These are phyloP conservation scores for Rhododendron mucronatum DNA, from an alignment of 148 eudicot species.

Conservation along the genomic window DNA sequence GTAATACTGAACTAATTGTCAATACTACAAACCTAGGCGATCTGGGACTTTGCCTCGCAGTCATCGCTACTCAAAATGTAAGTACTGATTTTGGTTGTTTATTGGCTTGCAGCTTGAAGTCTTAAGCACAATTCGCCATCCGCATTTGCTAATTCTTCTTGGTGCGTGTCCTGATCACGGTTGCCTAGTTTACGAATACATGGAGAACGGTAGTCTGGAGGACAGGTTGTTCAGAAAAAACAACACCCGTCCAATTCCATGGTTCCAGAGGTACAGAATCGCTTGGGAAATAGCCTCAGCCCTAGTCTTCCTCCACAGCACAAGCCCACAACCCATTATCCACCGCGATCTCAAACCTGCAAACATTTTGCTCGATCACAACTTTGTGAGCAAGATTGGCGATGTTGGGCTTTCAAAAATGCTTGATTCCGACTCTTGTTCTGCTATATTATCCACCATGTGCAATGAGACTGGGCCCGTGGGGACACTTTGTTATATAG, in stretches of 20 bases:
- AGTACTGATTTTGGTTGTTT: not conserved
- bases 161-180: constrained; percentile 75
- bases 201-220: constrained; percentile 83
- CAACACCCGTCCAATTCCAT: constrained; percentile 59
- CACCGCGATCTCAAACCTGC: constrained; percentile 84
- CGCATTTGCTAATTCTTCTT: constrained; percentile 71
- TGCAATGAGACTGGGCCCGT: constrained; percentile 68
- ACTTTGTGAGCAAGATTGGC: constrained; percentile 86
- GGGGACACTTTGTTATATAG: constrained; percentile 84
- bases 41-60: not conserved
- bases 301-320: constrained; percentile 73
- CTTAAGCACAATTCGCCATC: constrained; percentile 74
- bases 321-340: constrained; percentile 64
- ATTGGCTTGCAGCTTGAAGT: constrained; percentile 57
- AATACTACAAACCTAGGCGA: not conserved
- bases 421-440: constrained; percentile 36
- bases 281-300: constrained; percentile 91
- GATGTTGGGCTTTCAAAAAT: constrained; percentile 79
- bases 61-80: not conserved
- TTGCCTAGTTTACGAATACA: constrained; percentile 84
- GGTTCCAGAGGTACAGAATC: constrained; percentile 76
- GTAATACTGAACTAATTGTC: not conserved
- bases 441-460: constrained; percentile 22
- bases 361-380: constrained; percentile 78
- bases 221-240: constrained; percentile 51